These are phyloP conservation scores for Nephelium lappaceum DNA, from an alignment of 345 rosid genomes.

Conservation along the genomic window DNA sequence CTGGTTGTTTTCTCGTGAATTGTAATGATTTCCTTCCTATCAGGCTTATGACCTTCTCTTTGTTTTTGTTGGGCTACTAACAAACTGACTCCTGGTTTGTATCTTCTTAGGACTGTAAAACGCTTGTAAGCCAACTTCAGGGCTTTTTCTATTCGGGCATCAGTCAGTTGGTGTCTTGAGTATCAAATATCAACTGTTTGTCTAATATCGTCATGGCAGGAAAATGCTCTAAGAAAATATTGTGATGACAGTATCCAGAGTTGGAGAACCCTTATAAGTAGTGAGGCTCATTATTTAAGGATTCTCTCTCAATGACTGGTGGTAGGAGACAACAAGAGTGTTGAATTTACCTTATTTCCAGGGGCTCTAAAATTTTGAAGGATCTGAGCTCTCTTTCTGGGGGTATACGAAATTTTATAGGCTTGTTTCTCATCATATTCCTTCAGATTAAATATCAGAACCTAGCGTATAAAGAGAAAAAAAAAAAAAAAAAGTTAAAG, in stretches of 20 bases:
- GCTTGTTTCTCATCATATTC: neutral
- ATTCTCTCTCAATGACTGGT: neutral
- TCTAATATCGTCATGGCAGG: neutral
- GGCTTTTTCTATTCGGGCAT: neutral
- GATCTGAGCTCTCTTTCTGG: neutral
- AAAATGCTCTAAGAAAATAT: neutral
- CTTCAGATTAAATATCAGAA: too few relatives aligned
- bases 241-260: neutral
- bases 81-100: conserved; percentile 9
- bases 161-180: neutral
- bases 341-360: neutral
- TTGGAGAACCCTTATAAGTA: neutral
- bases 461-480: too few relatives aligned
- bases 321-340: neutral
- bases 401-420: neutral
- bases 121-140: neutral
- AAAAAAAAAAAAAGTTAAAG: too few relatives aligned
- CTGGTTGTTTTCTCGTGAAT: neutral
- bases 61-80: conserved; percentile 15
- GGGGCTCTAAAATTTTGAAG: neutral
- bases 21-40: neutral
- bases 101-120: neutral
- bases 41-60: conserved; percentile 9
- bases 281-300: neutral
- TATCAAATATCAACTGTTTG: neutral